phyloP scores from a whole-genome alignment of 805 yeast genomes.

The Yamadazyma laniorum region DNA sequence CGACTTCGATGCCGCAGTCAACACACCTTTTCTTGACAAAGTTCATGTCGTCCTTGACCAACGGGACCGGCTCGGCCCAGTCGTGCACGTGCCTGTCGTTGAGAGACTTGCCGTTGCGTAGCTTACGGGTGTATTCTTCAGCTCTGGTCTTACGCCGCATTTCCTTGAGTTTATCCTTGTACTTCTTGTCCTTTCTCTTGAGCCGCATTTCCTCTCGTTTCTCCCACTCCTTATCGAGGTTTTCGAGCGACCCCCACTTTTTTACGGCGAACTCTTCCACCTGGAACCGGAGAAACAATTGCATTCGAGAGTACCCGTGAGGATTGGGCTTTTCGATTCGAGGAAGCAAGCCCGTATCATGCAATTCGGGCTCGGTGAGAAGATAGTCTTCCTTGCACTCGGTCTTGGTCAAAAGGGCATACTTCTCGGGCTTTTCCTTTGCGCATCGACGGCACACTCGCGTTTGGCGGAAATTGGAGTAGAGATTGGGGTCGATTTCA shows the following conservation, averaged over 20 bases:
- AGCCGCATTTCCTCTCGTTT: conserved; percentile 71
- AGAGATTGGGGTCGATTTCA: conserved; percentile 75
- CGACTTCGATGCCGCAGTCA: conserved; percentile 81
- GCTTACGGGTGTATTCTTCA: conserved; percentile 74
- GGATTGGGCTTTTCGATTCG: conserved; percentile 92
- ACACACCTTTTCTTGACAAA: conserved; percentile 60
- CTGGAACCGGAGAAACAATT: conserved; percentile 82
- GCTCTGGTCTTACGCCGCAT: conserved; percentile 93
- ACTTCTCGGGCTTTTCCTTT: conserved; percentile 76
- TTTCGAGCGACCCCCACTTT: conserved; percentile 93
- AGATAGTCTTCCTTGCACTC: conserved; percentile 93
- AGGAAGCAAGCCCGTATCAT: conserved; percentile 64
- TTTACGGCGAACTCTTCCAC: conserved; percentile 91
- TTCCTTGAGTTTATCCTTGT: conserved; percentile 72
- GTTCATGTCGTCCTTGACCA: conserved; percentile 22
- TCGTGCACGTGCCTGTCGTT: conserved; percentile 69
- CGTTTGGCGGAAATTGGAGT: conserved; percentile 59
- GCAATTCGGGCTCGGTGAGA: conserved; percentile 88
- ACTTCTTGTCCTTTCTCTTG: conserved; percentile 73
- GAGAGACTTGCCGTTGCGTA: conserved; percentile 55
- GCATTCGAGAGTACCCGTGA: conserved; percentile 92
- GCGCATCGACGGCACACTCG: conserved; percentile 82
- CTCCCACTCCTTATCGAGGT: conserved; percentile 89
- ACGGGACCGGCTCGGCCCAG: conserved; percentile 51
- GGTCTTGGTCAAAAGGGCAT: conserved; percentile 87